phyloP scores from a whole-genome alignment of 108 stramenopile species.

The Nannochloropsis salina region DNA sequence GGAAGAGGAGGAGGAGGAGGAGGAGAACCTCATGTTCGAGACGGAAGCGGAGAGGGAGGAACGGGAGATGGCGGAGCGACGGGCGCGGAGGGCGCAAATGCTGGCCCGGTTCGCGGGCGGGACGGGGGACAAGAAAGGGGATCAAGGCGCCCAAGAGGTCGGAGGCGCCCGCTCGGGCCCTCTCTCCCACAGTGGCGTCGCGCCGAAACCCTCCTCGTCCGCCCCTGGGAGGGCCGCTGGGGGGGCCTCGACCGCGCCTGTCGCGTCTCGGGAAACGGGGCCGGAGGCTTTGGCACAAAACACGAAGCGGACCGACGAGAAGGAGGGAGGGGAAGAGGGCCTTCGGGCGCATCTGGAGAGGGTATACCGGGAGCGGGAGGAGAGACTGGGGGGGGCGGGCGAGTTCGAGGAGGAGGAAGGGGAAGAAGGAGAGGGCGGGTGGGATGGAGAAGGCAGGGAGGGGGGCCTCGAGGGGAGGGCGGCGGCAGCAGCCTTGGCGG shows the following conservation, averaged over 20 bases:
- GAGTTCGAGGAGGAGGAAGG: not conserved
- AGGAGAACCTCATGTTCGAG: not conserved
- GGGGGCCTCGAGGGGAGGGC: too few species aligned
- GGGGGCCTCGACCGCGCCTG: too few species aligned
- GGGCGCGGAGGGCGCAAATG: not conserved
- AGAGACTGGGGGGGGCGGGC: not conserved
- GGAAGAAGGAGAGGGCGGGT: not conserved
- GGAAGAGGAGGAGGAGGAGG: conserved; percentile 19
- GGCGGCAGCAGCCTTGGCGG: not conserved
- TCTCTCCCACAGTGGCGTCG: too few species aligned
- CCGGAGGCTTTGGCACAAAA: not conserved
- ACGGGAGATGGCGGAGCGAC: conserved; percentile 6
- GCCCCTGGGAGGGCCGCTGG: too few species aligned
- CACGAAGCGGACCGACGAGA: not conserved
- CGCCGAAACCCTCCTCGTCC: too few species aligned
- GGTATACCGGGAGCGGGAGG: not conserved
- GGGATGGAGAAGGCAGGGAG: not conserved
- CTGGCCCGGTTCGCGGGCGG: not conserved
- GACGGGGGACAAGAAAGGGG: too few species aligned
- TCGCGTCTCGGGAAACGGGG: too few species aligned
- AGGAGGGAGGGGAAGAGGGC: not conserved
- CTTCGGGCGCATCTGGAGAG: not conserved
- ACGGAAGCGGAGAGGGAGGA: conserved; percentile 16
- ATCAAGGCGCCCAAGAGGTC: too few species aligned
- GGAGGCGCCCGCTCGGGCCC: too few species aligned